These are phyloP conservation scores for Davidsoniella virescens DNA, from an alignment of 2,329 filamentous ascomycete genomes.

Conservation along the genomic window DNA sequence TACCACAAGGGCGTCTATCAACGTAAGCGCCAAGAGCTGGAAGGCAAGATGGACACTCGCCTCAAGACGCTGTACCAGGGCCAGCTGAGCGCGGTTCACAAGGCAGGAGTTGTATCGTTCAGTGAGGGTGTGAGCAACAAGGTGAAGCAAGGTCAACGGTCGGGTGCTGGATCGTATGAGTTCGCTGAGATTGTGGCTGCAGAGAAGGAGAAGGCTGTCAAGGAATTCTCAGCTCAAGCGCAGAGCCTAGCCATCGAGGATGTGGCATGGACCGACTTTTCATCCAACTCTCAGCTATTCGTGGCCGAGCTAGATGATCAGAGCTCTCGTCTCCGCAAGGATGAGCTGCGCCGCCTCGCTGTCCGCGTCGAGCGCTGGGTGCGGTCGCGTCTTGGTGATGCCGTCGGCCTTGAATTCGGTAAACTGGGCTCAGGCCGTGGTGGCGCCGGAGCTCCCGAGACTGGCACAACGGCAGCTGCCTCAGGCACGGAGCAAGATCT, in stretches of 20 bases:
- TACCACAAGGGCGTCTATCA: slow-evolving; percentile 95
- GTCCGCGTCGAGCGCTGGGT: slow-evolving; percentile 91
- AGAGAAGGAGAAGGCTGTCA: slow-evolving; percentile 62
- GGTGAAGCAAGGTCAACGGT: slow-evolving; percentile 87
- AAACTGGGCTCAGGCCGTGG: slow-evolving; percentile 79
- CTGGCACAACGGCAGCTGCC: slow-evolving; percentile 52
- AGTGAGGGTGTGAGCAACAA: slow-evolving; percentile 72
- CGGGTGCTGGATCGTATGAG: slow-evolving; percentile 65
- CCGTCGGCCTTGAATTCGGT: slow-evolving; percentile 87
- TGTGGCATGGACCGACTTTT: slow-evolving; percentile 77
- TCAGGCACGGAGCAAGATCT: slow-evolving; percentile 56
- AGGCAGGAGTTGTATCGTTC: slow-evolving; percentile 68
- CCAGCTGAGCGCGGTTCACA: slow-evolving; percentile 81
- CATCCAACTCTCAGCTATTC: slow-evolving; percentile 62
- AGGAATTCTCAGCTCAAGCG: slow-evolving; percentile 61
- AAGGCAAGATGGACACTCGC: slow-evolving; percentile 71
- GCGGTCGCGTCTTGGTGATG: slow-evolving; percentile 69
- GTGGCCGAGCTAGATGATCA: slow-evolving; percentile 86
- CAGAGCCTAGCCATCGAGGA: slow-evolving; percentile 59
- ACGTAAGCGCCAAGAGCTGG: slow-evolving; percentile 70
- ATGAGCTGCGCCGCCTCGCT: slow-evolving; percentile 88
- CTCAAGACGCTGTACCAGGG: slow-evolving; percentile 76
- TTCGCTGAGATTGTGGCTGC: slow-evolving; percentile 84
- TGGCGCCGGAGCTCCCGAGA: slow-evolving; percentile 64
- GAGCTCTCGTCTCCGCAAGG: slow-evolving; percentile 68